Conservation (phyloP, 495 filamentous ascomycete genomes). For the Pyrenopolyporus hunteri region DNA sequence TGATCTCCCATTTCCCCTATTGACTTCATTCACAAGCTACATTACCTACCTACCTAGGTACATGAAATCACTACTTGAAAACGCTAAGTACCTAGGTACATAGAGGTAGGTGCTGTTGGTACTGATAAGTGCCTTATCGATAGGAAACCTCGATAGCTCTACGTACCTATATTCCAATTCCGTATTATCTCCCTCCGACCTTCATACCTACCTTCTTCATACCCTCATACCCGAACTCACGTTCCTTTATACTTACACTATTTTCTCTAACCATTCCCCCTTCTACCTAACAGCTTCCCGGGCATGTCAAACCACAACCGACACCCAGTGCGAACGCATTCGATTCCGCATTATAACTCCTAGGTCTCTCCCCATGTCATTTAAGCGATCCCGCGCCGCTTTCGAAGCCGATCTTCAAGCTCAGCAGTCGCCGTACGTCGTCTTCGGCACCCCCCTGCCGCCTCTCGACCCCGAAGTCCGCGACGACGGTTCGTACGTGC, state of each 20-base stretch:
- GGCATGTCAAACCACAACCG: background rate
- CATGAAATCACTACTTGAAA: too few relatives aligned
- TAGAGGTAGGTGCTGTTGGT: too few relatives aligned
- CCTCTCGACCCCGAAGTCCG: conserved; percentile 76
- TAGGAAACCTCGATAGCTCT: conserved; percentile 12
- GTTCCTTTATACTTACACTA: too few relatives aligned
- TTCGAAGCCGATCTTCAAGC: conserved; percentile 79
- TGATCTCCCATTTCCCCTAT: too few relatives aligned
- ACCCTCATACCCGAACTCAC: too few relatives aligned
- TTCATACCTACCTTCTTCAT: background rate
- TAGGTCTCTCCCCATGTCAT: conserved; percentile 61
- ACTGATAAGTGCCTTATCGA: conserved; percentile 8
- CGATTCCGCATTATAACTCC: background rate
- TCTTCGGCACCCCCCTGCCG: conserved; percentile 87
- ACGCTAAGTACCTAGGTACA: too few relatives aligned
- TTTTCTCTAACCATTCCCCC: too few relatives aligned
- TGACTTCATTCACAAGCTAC: too few relatives aligned
- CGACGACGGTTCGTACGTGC: conserved; percentile 93
- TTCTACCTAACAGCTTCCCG: too few relatives aligned
- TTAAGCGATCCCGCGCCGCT: conserved; percentile 77
- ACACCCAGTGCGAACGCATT: background rate
- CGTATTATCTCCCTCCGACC: background rate
- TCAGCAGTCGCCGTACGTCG: conserved; percentile 77
- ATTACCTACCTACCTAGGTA: too few relatives aligned
- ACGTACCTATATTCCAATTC: background rate